These are phyloP conservation scores for Tagetes patula DNA, from an alignment of 129 eudicot species.

Conservation along the genomic window DNA sequence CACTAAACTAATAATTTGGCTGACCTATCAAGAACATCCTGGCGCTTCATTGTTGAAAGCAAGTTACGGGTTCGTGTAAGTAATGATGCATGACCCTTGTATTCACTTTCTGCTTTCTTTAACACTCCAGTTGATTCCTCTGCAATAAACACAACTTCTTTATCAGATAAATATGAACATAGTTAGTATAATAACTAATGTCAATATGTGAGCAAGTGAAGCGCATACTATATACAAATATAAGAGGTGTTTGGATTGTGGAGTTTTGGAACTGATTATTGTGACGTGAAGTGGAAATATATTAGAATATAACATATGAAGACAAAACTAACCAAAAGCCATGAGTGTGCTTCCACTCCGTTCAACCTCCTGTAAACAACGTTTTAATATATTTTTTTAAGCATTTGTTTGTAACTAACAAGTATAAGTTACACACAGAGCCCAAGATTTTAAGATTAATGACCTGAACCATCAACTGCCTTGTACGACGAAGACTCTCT, in stretches of 20 bases:
- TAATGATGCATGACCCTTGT: slow-evolving; percentile 84
- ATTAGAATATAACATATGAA: not conserved
- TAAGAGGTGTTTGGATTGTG: not conserved
- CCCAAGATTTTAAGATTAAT: not conserved
- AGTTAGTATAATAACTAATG: not conserved
- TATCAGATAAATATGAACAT: not conserved
- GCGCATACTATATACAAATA: not conserved
- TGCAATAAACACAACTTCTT: slow-evolving; percentile 28
- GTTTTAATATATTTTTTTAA: not conserved
- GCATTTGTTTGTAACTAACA: not conserved
- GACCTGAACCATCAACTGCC: slow-evolving; percentile 96
- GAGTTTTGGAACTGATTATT: not conserved
- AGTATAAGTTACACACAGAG: not conserved
- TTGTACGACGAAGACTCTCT: slow-evolving; percentile 90
- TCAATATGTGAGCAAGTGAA: slow-evolving; percentile 8
- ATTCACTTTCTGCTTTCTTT: slow-evolving; percentile 82
- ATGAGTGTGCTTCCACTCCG: slow-evolving; percentile 75
- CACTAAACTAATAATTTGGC: not conserved
- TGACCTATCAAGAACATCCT: slow-evolving; percentile 87
- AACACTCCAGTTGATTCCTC: slow-evolving; percentile 92
- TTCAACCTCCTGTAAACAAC: slow-evolving; percentile 75
- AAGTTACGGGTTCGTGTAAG: slow-evolving; percentile 77
- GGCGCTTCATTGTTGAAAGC: slow-evolving; percentile 94
- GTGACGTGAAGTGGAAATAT: slow-evolving; percentile 4
- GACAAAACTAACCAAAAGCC: slow-evolving; percentile 61